Base-by-base conservation (phyloP, 371 early-diverging fungal species). In the Mortierella sp. region DNA sequence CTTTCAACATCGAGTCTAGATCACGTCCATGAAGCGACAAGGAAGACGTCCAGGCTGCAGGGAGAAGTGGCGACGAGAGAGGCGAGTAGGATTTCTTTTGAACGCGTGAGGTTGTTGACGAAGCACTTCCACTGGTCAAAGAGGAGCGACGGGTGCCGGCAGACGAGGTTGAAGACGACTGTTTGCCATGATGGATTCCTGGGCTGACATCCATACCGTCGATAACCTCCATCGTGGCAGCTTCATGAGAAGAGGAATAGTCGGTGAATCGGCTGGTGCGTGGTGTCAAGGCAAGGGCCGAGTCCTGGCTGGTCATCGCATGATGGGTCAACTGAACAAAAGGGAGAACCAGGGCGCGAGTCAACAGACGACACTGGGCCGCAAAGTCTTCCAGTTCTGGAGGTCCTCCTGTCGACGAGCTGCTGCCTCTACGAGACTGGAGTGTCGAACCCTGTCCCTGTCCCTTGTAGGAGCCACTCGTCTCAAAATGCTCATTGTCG, bases 351-450 rank as follows among this genome's bases (percentile, higher is more conserved):
- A 86, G 63, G 2, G 86, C 85, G 44, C 79, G 63, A 0, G 86
- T 86, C 72, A 86, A 53, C 65, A 86, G 50, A 50, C 86, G 79
- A 52, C 86, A 86, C 58, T 86, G 86, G 9, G 85, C 82, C 31
- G 85, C 79, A 74, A 86, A 86, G 65, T 86, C 85, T 50, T 86
- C 85, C 55, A 86, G 53, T 14, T 85, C 85, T n/a, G 86, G 83
- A 40, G 83, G 81, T 37, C 58, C 67, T 5, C 39, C 66, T 24
- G 66, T 24, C 14, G 52, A 43, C 26, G 55, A 34, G 8, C 45
- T 39, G 34, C 76, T 70, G 13, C 71, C 70, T 39, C 76, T 47
- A 10, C 66, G 67, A 11, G 72, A 67, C 6, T 55, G 63, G n/a
- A 31, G 19, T 5, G 58, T 6, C 29, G 68, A 52, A 26, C 7